phyloP scores from a whole-genome alignment of 805 yeast species.

The Myxozyma sirexii region DNA sequence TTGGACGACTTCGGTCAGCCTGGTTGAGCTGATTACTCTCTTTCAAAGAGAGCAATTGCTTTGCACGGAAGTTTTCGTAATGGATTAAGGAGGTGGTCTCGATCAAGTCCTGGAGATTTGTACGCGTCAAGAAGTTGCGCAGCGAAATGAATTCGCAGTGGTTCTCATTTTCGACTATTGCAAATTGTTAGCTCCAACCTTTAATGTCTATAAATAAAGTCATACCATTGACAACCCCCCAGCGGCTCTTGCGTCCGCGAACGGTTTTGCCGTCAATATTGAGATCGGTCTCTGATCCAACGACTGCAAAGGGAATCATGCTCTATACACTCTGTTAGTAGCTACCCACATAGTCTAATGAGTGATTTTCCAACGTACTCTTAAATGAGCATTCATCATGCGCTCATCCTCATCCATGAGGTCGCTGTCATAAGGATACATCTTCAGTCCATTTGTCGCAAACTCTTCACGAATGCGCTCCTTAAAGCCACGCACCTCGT shows the following conservation, averaged over 20 bases:
- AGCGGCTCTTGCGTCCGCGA: conserved; percentile 88
- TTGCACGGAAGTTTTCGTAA: conserved; percentile 90
- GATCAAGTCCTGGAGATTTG: conserved; percentile 93
- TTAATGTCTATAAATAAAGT: not conserved
- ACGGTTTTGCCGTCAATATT: conserved; percentile 75
- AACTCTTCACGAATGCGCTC: conserved; percentile 69
- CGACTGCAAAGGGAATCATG: conserved; percentile 84
- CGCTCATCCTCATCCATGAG: conserved; percentile 52
- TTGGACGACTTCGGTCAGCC: conserved; percentile 18
- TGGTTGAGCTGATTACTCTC: conserved; percentile 51
- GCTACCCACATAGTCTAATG: conserved; percentile 33
- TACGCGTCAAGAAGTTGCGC: conserved; percentile 90
- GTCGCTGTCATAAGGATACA: conserved; percentile 71
- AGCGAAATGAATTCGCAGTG: conserved; percentile 96
- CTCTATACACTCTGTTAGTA: conserved; percentile 7
- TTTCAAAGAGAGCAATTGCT: conserved; percentile 90
- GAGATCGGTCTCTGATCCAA: conserved; percentile 83
- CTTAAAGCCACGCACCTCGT: conserved; percentile 81
- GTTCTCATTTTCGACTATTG: conserved; percentile 76
- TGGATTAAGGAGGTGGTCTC: conserved; percentile 87
- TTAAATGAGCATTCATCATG: conserved; percentile 58
- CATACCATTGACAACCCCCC: conserved; percentile 77
- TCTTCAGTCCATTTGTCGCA: conserved; percentile 65
- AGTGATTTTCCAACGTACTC: conserved; percentile 66
- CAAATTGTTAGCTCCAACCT: not conserved